Evolutionary conservation across 805 yeast genomes (phyloP), one percentile per base, ranked within the genome.

Genomic region (Pichia occidentalis): DNA sequence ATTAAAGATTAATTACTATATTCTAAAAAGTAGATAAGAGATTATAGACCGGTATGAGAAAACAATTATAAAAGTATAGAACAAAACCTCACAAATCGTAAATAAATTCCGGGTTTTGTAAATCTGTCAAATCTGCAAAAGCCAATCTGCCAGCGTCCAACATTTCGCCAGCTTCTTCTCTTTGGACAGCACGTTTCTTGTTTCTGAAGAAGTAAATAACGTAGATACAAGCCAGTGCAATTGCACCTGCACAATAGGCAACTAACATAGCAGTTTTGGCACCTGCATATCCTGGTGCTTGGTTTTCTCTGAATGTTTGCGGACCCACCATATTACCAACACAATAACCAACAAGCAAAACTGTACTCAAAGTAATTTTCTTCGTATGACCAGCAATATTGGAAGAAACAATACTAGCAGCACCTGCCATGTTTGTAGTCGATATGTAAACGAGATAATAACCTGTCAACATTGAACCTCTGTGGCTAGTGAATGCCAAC

Each of bases 291-390:
- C 56, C 52, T 11, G 86, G 86, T 10, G 73, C 76, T 36, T 78
- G 73, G 5, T 57, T 49, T 1, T 69, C 60, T 38, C 63, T 64
- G 60, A 81, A 82, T 10, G 83, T 67, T 56, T 80, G 85, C 6
- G 88, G 85, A 5, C 87, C 87, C 36, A 77, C 69, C 32, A 80
- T 59, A 50, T 77, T 76, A 13, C 85, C 84, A 29, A 72, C 70
- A 34, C 84, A 75, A 51, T 77, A 81, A 17, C 32, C 40, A 22
- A 73, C 50, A 18, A 39, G 32, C 71, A 77, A 70, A 5, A 77
- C 73, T 18, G 68, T 49, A 8, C 71, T 75, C 46, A 69, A 70
- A 30, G 80, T 54, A 24, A 69, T 65, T 14, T 75, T 54, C 48
- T 76, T 77, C 3, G 79, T 73, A 30, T 73, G 70, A 4, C 83